phyloP scores from a whole-genome alignment of 2,329 filamentous ascomycete species.

The Beauveria sp. region DNA sequence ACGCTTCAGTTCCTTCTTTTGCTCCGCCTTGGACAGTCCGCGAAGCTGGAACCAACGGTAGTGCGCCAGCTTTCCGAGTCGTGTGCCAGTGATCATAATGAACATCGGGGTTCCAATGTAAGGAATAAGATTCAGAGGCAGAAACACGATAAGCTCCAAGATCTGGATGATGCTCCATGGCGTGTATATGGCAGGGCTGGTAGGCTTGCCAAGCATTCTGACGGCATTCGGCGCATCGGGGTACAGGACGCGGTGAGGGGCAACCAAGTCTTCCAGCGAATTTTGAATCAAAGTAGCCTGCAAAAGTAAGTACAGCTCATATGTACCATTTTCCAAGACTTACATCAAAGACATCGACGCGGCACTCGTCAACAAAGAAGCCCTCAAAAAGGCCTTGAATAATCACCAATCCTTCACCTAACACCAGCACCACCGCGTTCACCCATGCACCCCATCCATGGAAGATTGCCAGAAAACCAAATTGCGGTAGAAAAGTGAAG shows the following conservation, averaged over 20 bases:
- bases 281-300: slow-evolving; percentile 67
- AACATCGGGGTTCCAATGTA: slow-evolving; percentile 78
- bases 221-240: slow-evolving; percentile 64
- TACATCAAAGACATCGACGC: slow-evolving; percentile 79
- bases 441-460: slow-evolving; percentile 85
- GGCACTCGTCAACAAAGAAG: slow-evolving; percentile 71
- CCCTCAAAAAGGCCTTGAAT: slow-evolving; percentile 65
- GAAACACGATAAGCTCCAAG: slow-evolving; percentile 67
- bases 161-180: slow-evolving; percentile 92
- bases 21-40: slow-evolving; percentile 65
- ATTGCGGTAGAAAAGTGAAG: slow-evolving; percentile 82
- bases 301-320: neutral
- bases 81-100: slow-evolving; percentile 77
- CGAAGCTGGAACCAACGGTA: slow-evolving; percentile 83
- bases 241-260: slow-evolving; percentile 57
- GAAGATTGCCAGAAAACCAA: slow-evolving; percentile 82
- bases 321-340: slow-evolving; percentile 23
- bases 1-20: slow-evolving; percentile 59
- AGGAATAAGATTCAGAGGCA: slow-evolving; percentile 83
- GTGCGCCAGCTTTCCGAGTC: slow-evolving; percentile 81
- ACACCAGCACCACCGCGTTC: slow-evolving; percentile 76
- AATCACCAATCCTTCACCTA: slow-evolving; percentile 74
- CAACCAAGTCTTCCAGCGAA: slow-evolving; percentile 61
- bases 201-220: slow-evolving; percentile 76
- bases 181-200: slow-evolving; percentile 66